Conservation (phyloP, 2,329 filamentous ascomycete species). For the Ramularia endophylla region DNA sequence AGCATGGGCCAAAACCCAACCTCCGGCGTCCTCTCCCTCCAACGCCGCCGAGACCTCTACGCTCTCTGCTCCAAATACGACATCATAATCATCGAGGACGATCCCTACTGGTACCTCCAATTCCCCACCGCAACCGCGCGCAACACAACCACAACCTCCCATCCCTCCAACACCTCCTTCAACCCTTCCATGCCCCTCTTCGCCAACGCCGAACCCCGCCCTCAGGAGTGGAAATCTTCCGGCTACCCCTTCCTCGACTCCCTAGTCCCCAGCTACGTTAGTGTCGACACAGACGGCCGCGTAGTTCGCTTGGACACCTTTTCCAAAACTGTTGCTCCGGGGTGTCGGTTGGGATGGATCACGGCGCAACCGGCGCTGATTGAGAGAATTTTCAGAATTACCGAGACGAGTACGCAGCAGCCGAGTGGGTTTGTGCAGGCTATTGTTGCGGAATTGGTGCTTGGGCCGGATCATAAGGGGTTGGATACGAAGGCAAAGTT, state of each 20-base stretch:
- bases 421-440: conserved; percentile 86
- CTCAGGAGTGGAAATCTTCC: conserved; percentile 46
- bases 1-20: conserved; percentile 90
- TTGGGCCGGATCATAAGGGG: conserved; percentile 59
- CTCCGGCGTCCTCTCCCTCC: conserved; percentile 64
- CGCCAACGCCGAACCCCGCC: conserved; percentile 45
- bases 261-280: conserved; percentile 75
- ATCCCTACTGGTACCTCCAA: conserved; percentile 94
- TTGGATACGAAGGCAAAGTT: conserved; percentile 41
- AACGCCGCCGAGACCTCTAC: conserved; percentile 74
- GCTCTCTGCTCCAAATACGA: conserved; percentile 76
- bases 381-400: conserved; percentile 67
- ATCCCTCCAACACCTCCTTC: conserved; percentile 25
- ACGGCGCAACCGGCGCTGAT: conserved; percentile 74
- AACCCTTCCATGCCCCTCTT: conserved; percentile 26
- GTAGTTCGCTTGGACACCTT: conserved; percentile 90
- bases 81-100: conserved; percentile 86
- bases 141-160: conserved; percentile 26
- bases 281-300: conserved; percentile 75
- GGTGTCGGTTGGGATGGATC: conserved; percentile 85
- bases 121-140: conserved; percentile 62
- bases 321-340: conserved; percentile 86
- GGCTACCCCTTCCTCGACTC: conserved; percentile 78
- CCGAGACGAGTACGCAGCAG: conserved; percentile 72
- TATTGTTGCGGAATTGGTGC: conserved; percentile 69